phyloP scores from a whole-genome alignment of 495 filamentous ascomycete species.

The Usnea hakonensis region DNA sequence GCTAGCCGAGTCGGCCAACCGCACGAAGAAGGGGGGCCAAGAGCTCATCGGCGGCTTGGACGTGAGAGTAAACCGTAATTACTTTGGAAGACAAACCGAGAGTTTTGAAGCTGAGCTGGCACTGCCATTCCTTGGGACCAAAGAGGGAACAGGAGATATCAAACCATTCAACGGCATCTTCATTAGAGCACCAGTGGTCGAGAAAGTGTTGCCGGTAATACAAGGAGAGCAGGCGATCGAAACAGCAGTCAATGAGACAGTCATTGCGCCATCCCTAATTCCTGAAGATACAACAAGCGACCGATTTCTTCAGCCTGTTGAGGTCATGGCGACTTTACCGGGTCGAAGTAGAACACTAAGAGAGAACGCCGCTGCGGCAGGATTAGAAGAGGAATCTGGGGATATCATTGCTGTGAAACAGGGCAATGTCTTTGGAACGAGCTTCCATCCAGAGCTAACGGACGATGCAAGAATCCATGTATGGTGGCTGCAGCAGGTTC shows the following conservation, averaged over 20 bases:
- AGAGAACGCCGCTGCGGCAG: slow-evolving; percentile 33
- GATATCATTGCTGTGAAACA: slow-evolving; percentile 89
- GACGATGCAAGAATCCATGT: slow-evolving; percentile 80
- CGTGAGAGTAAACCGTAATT: slow-evolving; percentile 88
- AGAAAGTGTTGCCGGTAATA: slow-evolving; percentile 60
- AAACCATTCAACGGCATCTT: slow-evolving; percentile 74
- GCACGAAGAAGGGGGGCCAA: slow-evolving; percentile 84
- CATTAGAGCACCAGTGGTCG: slow-evolving; percentile 89
- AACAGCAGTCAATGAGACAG: slow-evolving; percentile 45
- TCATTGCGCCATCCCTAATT: slow-evolving; percentile 57
- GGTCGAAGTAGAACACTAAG: slow-evolving; percentile 37
- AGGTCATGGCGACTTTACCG: slow-evolving; percentile 44
- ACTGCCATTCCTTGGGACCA: slow-evolving; percentile 57
- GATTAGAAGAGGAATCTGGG: slow-evolving; percentile 46
- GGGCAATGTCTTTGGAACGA: slow-evolving; percentile 92
- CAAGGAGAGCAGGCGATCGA: slow-evolving; percentile 46
- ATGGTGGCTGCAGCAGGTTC: slow-evolving; percentile 85
- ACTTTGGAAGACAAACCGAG: slow-evolving; percentile 90
- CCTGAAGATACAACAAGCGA: slow-evolving; percentile 37
- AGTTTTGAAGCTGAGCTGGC: slow-evolving; percentile 76
- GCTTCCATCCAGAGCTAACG: slow-evolving; percentile 94
- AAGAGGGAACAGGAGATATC: slow-evolving; percentile 24
- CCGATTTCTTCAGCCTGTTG: slow-evolving; percentile 40
- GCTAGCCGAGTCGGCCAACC: slow-evolving; percentile 79
- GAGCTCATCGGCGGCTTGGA: slow-evolving; percentile 89